Evolutionary conservation across 495 filamentous ascomycete genomes (phyloP).

Genomic region (Trichoderma orchidacearum): DNA sequence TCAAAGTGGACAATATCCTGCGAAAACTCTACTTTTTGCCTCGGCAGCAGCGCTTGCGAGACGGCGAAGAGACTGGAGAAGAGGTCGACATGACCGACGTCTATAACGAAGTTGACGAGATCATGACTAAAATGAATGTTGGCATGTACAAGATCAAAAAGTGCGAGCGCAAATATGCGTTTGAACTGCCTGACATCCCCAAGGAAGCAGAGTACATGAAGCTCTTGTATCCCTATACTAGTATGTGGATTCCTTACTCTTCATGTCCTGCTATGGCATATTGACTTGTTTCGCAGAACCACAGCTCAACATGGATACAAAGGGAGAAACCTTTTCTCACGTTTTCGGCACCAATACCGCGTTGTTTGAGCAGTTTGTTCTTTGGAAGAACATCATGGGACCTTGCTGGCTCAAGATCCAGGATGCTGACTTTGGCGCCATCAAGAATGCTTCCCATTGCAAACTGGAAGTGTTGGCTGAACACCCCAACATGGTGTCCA

Average conservation of each 20-base stretch:
- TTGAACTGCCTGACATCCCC: conserved; percentile 78
- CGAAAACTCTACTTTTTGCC: conserved; percentile 91
- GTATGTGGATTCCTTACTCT: too few relatives aligned
- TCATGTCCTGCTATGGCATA: not conserved
- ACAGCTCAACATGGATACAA: conserved; percentile 43
- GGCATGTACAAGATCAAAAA: conserved; percentile 87
- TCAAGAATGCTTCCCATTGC: conserved; percentile 94
- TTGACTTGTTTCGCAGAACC: conserved; percentile 29
- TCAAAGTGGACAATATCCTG: conserved; percentile 90
- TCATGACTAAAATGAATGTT: conserved; percentile 76
- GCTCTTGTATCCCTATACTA: conserved; percentile 80
- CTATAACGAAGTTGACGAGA: conserved; percentile 68
- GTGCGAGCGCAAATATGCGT: conserved; percentile 84
- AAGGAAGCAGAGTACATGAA: conserved; percentile 87
- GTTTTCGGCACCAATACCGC: conserved; percentile 91
- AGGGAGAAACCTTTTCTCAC: conserved; percentile 83
- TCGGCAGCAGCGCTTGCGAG: conserved; percentile 43
- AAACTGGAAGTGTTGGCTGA: conserved; percentile 78
- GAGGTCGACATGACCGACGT: conserved; percentile 84
- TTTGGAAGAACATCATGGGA: conserved; percentile 97
- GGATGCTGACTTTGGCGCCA: conserved; percentile 62
- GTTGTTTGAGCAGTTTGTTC: conserved; percentile 92
- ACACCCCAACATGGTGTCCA: conserved; percentile 58
- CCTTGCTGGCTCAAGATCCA: conserved; percentile 92
- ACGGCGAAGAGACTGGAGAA: conserved; percentile 57